Evolutionary conservation across 345 rosid species (phyloP).

Genomic region (Citrus medica): DNA sequence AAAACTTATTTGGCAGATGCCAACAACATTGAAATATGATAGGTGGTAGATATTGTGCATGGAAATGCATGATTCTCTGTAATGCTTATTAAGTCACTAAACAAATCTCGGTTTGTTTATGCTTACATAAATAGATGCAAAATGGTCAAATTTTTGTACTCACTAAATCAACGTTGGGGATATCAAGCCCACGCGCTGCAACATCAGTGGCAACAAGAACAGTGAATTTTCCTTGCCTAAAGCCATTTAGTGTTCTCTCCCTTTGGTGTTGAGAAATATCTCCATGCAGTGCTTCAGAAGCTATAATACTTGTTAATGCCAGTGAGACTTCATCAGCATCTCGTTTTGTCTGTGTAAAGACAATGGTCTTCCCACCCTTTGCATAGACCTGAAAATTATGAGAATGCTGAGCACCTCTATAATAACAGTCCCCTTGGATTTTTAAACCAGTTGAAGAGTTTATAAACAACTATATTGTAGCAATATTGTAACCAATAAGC

Average conservation of each 20-base stretch:
- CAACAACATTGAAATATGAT: neutral
- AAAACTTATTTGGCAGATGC: neutral
- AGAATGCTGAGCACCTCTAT: conserved; percentile 1
- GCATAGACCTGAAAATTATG: conserved; percentile 72
- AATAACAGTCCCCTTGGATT: neutral
- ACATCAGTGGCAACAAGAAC: conserved; percentile 98
- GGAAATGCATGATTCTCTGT: neutral
- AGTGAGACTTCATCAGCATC: conserved; percentile 97
- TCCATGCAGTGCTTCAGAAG: conserved; percentile 97
- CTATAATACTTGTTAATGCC: conserved; percentile 71
- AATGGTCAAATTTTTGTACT: conserved; percentile 18
- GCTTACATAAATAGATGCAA: neutral
- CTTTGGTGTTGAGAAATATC: conserved; percentile 99
- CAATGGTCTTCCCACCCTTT: conserved; percentile 94
- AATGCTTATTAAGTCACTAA: neutral
- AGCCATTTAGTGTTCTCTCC: conserved; percentile 92
- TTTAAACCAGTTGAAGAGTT: neutral
- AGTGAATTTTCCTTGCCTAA: conserved; percentile 95
- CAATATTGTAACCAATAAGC: neutral
- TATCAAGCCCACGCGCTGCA: conserved; percentile 98
- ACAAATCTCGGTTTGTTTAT: neutral
- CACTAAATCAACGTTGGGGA: conserved; percentile 95
- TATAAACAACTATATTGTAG: neutral
- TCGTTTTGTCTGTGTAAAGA: conserved; percentile 91
- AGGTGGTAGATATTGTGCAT: neutral